Conservation (phyloP, 2,329 filamentous ascomycete genomes). For the Helotiales sp. region DNA sequence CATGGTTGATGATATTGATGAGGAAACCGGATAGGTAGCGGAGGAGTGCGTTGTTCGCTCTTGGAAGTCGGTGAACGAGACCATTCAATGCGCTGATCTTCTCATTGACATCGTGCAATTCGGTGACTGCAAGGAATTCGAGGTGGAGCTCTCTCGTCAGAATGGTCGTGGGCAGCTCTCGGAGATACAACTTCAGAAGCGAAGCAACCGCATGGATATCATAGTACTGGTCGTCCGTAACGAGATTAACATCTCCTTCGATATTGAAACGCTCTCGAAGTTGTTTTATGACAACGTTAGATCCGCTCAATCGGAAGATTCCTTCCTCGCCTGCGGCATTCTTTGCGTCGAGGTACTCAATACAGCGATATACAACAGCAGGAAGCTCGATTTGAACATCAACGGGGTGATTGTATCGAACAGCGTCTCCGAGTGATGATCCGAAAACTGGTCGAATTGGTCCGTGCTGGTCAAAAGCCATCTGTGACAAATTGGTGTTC, state of each 20-base stretch:
- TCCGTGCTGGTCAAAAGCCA: slow-evolving; percentile 53
- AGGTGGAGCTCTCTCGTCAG: slow-evolving; percentile 88
- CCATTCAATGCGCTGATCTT: slow-evolving; percentile 79
- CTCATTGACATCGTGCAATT: slow-evolving; percentile 74
- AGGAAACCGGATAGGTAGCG: slow-evolving; percentile 87
- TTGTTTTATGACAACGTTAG: slow-evolving; percentile 89
- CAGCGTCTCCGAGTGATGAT: slow-evolving; percentile 82
- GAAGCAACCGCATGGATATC: slow-evolving; percentile 97
- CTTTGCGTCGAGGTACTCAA: slow-evolving; percentile 88
- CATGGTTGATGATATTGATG: slow-evolving; percentile 89
- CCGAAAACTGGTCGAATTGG: slow-evolving; percentile 79
- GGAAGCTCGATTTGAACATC: slow-evolving; percentile 80
- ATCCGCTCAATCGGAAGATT: slow-evolving; percentile 96
- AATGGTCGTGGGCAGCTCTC: slow-evolving; percentile 89
- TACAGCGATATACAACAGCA: slow-evolving; percentile 91
- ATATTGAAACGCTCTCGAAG: slow-evolving; percentile 91
- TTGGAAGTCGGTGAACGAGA: slow-evolving; percentile 80
- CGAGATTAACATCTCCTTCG: slow-evolving; percentile 87
- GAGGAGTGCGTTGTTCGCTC: slow-evolving; percentile 79
- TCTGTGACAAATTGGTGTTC: slow-evolving; percentile 49
- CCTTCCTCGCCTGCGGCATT: slow-evolving; percentile 86
- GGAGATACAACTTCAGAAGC: slow-evolving; percentile 89
- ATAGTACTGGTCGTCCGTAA: slow-evolving; percentile 83
- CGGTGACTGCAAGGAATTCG: slow-evolving; percentile 84
- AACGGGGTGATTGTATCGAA: slow-evolving; percentile 75